phyloP scores from a whole-genome alignment of 345 rosid species.

The Gossypium rotundifolium region DNA sequence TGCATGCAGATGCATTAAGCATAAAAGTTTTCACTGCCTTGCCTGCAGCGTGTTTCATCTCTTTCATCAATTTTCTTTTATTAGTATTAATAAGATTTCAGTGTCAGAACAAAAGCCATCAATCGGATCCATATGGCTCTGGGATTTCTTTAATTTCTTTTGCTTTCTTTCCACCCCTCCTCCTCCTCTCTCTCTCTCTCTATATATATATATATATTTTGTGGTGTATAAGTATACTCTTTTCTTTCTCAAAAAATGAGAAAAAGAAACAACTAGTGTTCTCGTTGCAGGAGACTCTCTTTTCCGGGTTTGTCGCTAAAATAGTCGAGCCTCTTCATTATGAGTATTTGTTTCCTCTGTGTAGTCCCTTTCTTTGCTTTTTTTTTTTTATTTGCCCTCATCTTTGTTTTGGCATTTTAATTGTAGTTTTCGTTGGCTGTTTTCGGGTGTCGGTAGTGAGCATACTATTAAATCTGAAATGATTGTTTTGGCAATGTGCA shows the following conservation, averaged over 20 bases:
- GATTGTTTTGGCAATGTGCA: background rate
- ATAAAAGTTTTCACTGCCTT: background rate
- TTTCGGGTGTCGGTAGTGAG: slow-evolving; percentile 9
- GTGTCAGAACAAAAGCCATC: slow-evolving; percentile 14
- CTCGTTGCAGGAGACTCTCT: background rate
- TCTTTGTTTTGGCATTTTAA: background rate
- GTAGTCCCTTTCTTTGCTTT: slow-evolving; percentile 20
- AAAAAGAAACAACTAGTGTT: background rate
- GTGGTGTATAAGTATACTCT: background rate
- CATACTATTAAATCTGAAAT: background rate
- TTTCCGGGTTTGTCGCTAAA: slow-evolving; percentile 9
- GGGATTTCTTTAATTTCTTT: background rate
- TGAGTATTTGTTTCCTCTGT: slow-evolving; percentile 2
- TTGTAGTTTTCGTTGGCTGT: slow-evolving; percentile 3
- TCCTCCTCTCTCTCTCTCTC: too few relatives aligned
- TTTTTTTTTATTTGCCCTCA: background rate
- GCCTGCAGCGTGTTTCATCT: background rate
- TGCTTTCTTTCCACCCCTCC: background rate
- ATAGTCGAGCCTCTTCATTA: slow-evolving; percentile 14
- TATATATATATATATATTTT: background rate
- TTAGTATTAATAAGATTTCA: background rate
- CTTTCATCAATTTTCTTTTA: background rate
- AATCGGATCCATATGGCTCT: background rate
- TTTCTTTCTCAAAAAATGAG: background rate
- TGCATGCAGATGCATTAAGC: background rate